Conservation (phyloP, 2,329 filamentous ascomycete genomes). For the Alternaria sp. region DNA sequence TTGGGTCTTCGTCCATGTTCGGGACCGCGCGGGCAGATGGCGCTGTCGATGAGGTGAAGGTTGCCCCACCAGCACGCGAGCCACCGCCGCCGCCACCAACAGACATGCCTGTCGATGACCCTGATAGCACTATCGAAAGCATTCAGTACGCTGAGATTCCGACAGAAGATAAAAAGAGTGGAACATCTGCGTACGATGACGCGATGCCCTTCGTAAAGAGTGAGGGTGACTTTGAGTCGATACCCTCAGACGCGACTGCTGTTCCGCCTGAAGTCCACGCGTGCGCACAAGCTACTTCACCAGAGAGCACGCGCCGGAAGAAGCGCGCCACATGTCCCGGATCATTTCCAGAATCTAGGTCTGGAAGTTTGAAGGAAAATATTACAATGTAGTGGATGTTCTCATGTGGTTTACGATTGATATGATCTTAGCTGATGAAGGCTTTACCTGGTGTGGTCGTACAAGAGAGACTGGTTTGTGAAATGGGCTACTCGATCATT, state of each 20-base stretch:
- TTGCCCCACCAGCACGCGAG: not conserved
- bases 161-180: too few species aligned
- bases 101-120: not conserved
- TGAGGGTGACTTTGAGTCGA: not conserved
- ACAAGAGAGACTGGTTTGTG: not conserved
- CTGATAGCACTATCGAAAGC: not conserved
- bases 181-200: too few species aligned
- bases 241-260: not conserved
- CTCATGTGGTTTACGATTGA: fast-evolving
- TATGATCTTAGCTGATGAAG: too few species aligned
- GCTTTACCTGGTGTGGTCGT: not conserved
- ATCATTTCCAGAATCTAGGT: not conserved
- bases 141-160: not conserved
- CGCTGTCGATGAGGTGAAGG: not conserved
- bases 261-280: not conserved
- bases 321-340: not conserved
- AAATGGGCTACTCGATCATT: too few species aligned
- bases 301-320: not conserved
- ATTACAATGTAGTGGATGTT: not conserved
- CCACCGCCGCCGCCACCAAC: not conserved
- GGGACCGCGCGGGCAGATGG: not conserved
- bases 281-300: not conserved
- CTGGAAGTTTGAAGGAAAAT: not conserved
- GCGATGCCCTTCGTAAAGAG: not conserved
- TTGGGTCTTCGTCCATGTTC: not conserved